Evolutionary conservation across 352 stramenopile species (phyloP), one percentile per base, ranked within the genome.

Genomic region (Pythium sp.): DNA sequence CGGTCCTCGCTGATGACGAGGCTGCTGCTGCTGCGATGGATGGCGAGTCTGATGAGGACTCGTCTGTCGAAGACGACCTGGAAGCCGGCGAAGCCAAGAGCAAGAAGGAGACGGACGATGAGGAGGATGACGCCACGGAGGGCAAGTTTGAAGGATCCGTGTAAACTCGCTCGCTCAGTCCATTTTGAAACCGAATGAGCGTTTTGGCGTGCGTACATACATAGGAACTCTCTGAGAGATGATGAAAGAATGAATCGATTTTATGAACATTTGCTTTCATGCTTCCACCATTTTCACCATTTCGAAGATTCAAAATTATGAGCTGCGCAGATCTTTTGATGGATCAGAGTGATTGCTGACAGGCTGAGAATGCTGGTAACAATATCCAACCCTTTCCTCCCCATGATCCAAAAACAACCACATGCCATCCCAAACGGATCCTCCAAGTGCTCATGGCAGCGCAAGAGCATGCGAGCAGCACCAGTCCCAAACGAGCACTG

Each of bases 121-220:
- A 75, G 7, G 53, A 76, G 24, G 73, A 74, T 8, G 72, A 62
- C 47, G 73, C 78, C 43, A 66, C 69, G 55, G 78, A 86, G 71
- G 79, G 79, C 73, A 84, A 80, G 68, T 87, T 87, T 32, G 75
- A 83, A 30, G 79, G 79, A 56, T 78, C 79, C 18, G 79, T 81
- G 65, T 87, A 80, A 86, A 56, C 43, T 22, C 65, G 66, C 47
- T 30, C 20, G 68, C 54, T 30, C 30, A 32, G 2, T 22, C n/a
- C 55, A 22, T 60, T 41, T 60, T 20, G 15, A 49, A 49, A 49
- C 7, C 12, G 41, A 49, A 49, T n/a, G 41, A 49, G 41, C 41
- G 5, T 49, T 49, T 49, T 49, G 41, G 41, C 15, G 41, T 49
- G 41, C 41, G 41, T 49, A 49, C 41, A 47, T 47, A 47, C 41